Evolutionary conservation across 805 yeast genomes (phyloP).

Genomic region (Sugiyamaella floridensis): DNA sequence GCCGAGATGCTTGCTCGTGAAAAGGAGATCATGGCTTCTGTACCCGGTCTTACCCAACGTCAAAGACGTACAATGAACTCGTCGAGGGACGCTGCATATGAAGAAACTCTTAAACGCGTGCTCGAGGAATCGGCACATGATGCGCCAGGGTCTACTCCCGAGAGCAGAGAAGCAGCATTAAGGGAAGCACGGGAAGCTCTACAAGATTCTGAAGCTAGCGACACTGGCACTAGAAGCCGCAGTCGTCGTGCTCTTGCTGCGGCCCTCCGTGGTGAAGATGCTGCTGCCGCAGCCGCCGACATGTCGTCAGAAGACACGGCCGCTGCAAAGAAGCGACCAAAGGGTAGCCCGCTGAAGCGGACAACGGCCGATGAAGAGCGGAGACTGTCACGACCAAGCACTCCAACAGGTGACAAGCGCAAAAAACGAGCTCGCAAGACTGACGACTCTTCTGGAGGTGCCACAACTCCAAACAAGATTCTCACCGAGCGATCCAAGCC

Average conservation of each 20-base stretch:
- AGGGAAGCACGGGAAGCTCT: background rate
- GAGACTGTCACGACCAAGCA: background rate
- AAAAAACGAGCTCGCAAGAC: background rate
- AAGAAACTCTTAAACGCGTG: constrained; percentile 32
- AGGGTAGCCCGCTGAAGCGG: constrained; percentile 1
- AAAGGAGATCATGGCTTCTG: background rate
- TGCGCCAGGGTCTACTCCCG: background rate
- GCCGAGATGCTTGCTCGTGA: background rate
- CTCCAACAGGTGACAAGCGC: constrained; percentile 1
- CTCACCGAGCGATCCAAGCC: constrained; percentile 62
- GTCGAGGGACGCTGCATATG: constrained; percentile 20
- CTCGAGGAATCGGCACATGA: constrained; percentile 35
- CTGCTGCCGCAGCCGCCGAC: too few relatives aligned
- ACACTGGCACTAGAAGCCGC: background rate
- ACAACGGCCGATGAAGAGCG: background rate
- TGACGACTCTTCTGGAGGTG: background rate
- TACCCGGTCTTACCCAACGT: background rate
- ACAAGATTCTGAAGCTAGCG: background rate
- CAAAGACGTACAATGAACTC: constrained; percentile 18
- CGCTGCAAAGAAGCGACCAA: background rate
- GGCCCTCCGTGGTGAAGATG: background rate
- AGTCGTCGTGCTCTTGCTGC: background rate
- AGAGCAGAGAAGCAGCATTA: background rate
- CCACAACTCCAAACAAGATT: constrained; percentile 9
- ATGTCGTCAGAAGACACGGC: constrained; percentile 4